phyloP scores from a whole-genome alignment of 2,329 filamentous ascomycete species.

The Fusarium abutilonis region DNA sequence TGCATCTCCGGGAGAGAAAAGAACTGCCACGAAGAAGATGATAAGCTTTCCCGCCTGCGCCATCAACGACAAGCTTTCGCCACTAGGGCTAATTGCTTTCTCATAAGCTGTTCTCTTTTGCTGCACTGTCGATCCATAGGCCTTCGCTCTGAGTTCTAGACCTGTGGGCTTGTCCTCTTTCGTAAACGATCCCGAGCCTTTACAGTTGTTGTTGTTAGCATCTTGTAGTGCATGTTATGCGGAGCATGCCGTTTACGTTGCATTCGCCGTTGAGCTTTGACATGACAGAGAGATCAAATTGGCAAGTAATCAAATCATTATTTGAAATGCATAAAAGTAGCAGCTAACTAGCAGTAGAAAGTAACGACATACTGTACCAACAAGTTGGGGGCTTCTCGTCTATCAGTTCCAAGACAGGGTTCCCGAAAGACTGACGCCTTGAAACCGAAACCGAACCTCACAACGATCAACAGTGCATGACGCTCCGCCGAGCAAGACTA shows the following conservation, averaged over 20 bases:
- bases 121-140: neutral
- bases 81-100: slow-evolving; percentile 12
- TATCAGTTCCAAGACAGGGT: slow-evolving; percentile 6
- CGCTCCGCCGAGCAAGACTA: neutral
- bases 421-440: slow-evolving; percentile 19
- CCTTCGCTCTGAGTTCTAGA: slow-evolving; percentile 29
- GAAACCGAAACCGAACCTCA: neutral
- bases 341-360: neutral
- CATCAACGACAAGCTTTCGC: slow-evolving; percentile 34
- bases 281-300: neutral
- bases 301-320: neutral
- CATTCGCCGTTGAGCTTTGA: neutral
- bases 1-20: neutral
- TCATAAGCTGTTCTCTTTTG: slow-evolving; percentile 1
- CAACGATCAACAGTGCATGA: slow-evolving; percentile 5
- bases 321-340: slow-evolving; percentile 12
- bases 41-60: slow-evolving; percentile 37
- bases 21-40: neutral
- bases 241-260: neutral
- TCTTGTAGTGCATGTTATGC: neutral
- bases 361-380: neutral
- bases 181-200: neutral
- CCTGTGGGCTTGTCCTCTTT: slow-evolving; percentile 4
- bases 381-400: neutral
- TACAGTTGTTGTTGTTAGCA: neutral